Percentiles rank a stretch among this genome's conserved stretches.
phyloP scores from a whole-genome alignment of 1,139 yeast genomes.

The Suhomyces chickasaworum region DNA sequence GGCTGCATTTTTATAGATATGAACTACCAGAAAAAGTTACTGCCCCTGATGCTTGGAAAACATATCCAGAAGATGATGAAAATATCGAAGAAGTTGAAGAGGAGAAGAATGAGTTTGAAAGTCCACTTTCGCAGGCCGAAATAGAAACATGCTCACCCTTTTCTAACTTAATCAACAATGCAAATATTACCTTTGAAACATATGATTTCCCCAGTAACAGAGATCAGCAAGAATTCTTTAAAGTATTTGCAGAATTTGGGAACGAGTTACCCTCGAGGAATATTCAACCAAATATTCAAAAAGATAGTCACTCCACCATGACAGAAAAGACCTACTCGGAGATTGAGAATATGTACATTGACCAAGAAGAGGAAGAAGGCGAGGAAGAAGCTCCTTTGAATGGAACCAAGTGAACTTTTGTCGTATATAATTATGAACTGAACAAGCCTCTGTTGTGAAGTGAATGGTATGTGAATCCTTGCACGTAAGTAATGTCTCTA shows the following conservation, averaged over 20 bases:
- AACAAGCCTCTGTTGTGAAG: background rate
- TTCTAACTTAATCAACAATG: constrained; percentile 48
- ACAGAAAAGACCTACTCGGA: background rate
- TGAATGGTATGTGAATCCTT: background rate
- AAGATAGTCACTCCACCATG: background rate
- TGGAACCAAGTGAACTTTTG: background rate
- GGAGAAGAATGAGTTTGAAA: constrained; percentile 20
- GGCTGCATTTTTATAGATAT: constrained; percentile 46
- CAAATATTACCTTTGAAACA: constrained; percentile 36
- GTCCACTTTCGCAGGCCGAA: constrained; percentile 61
- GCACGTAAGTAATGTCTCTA: constrained; percentile 2
- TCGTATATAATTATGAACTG: constrained; percentile 1
- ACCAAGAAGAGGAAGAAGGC: constrained; percentile 9
- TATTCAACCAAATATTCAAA: constrained; percentile 6
- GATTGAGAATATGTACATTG: constrained; percentile 10
- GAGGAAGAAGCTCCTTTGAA: background rate
- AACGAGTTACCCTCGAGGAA: constrained; percentile 19
- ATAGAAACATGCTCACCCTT: constrained; percentile 66
- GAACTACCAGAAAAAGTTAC: constrained; percentile 39
- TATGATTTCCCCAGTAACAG: constrained; percentile 24
- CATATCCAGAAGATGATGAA: constrained; percentile 4
- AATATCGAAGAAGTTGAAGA: background rate
- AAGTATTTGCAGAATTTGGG: constrained; percentile 23
- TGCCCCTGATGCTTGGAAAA: constrained; percentile 1
- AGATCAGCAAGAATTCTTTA: constrained; percentile 16